These are phyloP conservation scores for Diaporthe capsici DNA, from an alignment of 2,329 filamentous ascomycete species.

Conservation along the genomic window DNA sequence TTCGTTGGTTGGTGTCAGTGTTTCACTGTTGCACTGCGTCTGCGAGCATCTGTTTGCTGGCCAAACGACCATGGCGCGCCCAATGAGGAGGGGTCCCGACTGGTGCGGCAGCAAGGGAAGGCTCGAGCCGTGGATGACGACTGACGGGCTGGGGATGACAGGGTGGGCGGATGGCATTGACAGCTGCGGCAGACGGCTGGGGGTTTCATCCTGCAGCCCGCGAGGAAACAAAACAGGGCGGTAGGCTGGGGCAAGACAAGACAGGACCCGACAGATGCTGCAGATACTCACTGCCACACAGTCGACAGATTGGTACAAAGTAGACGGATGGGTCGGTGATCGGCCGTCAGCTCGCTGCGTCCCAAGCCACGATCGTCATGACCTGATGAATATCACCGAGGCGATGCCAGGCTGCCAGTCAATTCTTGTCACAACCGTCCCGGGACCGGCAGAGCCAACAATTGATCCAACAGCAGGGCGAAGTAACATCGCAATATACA, in stretches of 20 bases:
- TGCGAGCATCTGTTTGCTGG: conserved; percentile 32
- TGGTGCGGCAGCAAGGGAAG: conserved; percentile 26
- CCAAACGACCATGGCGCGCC: conserved; percentile 10
- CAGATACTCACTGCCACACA: neutral
- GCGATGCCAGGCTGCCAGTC: conserved; percentile 1
- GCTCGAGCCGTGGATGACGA: conserved; percentile 21
- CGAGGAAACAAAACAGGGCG: conserved; percentile 10
- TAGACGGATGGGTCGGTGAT: neutral
- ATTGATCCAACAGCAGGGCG: neutral
- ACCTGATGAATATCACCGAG: conserved; percentile 27
- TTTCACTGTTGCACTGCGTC: conserved; percentile 32
- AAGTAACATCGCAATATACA: neutral
- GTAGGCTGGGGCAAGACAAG: neutral
- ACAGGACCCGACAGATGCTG: neutral
- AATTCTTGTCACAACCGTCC: neutral
- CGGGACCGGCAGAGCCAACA: neutral
- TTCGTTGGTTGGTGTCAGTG: neutral
- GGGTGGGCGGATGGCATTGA: conserved; percentile 2
- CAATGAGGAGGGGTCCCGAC: conserved; percentile 1
- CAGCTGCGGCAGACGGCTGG: neutral
- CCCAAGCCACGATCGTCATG: conserved; percentile 26
- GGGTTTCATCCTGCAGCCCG: conserved; percentile 9
- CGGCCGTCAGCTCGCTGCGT: conserved; percentile 21
- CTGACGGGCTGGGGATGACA: neutral
- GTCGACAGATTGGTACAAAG: neutral